Evolutionary conservation across 306 rosid genomes (phyloP).

Genomic region (Echinosophora koreensis): DNA sequence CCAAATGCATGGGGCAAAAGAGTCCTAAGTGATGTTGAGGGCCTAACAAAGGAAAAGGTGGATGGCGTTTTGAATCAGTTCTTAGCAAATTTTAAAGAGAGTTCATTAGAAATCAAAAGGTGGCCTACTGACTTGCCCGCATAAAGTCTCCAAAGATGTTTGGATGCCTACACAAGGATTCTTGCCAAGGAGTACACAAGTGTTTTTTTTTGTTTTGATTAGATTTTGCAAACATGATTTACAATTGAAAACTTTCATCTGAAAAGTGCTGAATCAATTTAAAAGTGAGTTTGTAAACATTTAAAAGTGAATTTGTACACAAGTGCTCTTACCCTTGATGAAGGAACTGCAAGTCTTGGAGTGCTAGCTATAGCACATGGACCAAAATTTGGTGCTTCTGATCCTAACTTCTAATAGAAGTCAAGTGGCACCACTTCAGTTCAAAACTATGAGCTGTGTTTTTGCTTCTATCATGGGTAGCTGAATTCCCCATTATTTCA

Average conservation of each 20-base stretch:
- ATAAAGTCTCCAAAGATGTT: too few species aligned
- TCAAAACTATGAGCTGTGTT: not conserved
- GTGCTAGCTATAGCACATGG: not conserved
- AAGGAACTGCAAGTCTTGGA: not conserved
- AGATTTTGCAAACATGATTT: too few species aligned
- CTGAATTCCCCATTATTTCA: not conserved
- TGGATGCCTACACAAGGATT: too few species aligned
- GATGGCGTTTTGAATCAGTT: slow-evolving; percentile 45
- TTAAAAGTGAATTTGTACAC: not conserved
- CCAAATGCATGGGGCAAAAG: slow-evolving; percentile 48
- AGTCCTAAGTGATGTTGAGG: slow-evolving; percentile 44
- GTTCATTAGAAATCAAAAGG: slow-evolving; percentile 40
- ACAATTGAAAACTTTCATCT: not conserved
- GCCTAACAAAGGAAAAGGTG: slow-evolving; percentile 48
- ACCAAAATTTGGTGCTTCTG: not conserved
- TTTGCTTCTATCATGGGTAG: not conserved
- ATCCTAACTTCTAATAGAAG: not conserved
- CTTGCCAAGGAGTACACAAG: too few species aligned
- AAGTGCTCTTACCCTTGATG: slow-evolving; percentile 13
- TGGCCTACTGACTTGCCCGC: slow-evolving; percentile 45
- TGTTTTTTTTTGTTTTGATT: too few species aligned
- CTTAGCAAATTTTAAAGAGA: slow-evolving; percentile 46
- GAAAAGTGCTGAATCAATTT: too few species aligned
- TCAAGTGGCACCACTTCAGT: slow-evolving; percentile 1
- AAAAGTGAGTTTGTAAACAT: too few species aligned